Base-by-base conservation (phyloP, 345 rosid genomes). In the Tarenaya hassleriana region DNA sequence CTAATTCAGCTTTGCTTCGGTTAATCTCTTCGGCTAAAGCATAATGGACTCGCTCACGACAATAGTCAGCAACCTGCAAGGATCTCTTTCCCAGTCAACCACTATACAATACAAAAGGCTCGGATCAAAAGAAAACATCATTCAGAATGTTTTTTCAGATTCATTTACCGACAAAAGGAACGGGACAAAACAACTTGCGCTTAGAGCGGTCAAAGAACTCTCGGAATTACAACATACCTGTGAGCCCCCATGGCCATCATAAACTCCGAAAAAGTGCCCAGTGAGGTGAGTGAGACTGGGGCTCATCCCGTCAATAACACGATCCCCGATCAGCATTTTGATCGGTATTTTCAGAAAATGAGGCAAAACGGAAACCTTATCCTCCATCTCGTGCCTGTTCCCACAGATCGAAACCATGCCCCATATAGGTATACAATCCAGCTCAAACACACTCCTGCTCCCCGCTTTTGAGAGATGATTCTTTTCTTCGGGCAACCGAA, bases 211-310 rank as follows among this genome's bases (percentile, higher is more conserved):
- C 10, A 16, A 59, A 37, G 4, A 54, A 13, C n/a, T 42, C 32
- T 13, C 0, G 31, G 31, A 53, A 16, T n/a, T 46, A 64, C 46
- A 48, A 40, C 55, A 31, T 66, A 91, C 98, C 95, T 84, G 96
- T 10, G 89, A 69, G 32, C 98, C 98, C 39, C 96, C 98, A 47
- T 91, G 98, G 50, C 96, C 97, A 74, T 91, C 98, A 58, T 87
- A 91, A 21, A 84, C 98, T 34, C 95, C 95, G 33, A 84, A 91
- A 73, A 91, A 84, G 65, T 91, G 98, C 56, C 84, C 67, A 47
- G 78, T 77, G 50, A 87, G 83, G 60, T 78, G 72, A 10, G 84
- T 66, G 60, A 84, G 74, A 67, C 69, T 72, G 52, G 74, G 85
- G 69, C 69, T 76, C 69, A 74, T 72, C 57, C 78, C 89, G 64